phyloP scores from a whole-genome alignment of 352 stramenopile genomes.

The Phytopythium boreale region DNA sequence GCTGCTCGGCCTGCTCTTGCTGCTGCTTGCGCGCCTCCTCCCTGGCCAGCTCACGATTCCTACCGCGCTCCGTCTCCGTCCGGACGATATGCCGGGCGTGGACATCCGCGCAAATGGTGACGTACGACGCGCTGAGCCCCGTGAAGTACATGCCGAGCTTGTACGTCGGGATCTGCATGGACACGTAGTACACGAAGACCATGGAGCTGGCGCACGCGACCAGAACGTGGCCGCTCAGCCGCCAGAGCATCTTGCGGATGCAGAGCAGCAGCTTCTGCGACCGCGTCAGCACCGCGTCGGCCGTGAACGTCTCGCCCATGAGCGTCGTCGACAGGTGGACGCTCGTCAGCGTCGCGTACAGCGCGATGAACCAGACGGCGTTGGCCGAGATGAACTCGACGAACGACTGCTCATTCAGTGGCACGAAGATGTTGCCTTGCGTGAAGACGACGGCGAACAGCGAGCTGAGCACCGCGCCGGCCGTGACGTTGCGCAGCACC shows the following conservation, averaged over 20 bases:
- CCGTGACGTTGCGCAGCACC: background rate
- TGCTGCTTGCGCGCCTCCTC: background rate
- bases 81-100: constrained; percentile 10
- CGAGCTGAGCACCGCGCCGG: background rate
- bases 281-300: background rate
- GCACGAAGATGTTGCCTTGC: background rate
- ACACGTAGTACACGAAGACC: background rate
- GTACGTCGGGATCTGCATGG: background rate
- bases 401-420: background rate
- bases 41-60: background rate
- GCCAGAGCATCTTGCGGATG: background rate
- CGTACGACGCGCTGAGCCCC: constrained; percentile 15
- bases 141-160: constrained; percentile 21
- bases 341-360: background rate
- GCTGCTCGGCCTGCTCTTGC: background rate
- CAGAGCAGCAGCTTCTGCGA: background rate
- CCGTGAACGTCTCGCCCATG: background rate
- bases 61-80: constrained; percentile 11
- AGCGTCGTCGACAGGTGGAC: background rate
- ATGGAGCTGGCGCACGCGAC: background rate
- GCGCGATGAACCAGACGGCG: background rate
- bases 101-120: constrained; percentile 13
- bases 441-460: background rate
- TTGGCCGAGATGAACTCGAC: constrained; percentile 1
- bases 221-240: background rate